A percentile compares a stretch with the other conserved stretches of the same genome.
These are phyloP conservation scores for Dactylonectria estremocensis DNA, from an alignment of 2,329 filamentous ascomycete species.

Conservation along the genomic window DNA sequence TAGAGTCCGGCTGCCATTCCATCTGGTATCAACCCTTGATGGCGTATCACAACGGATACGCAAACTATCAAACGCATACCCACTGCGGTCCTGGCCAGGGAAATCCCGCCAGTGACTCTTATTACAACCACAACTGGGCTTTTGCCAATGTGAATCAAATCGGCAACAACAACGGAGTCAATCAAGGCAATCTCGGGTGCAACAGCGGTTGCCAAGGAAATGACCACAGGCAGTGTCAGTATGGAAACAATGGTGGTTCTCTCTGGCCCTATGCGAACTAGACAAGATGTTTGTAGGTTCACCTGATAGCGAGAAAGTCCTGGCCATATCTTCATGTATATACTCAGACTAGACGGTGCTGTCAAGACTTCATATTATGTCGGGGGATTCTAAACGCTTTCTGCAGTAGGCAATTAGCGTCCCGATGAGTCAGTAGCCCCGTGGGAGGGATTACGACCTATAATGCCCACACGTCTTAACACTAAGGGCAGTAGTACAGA, in stretches of 20 bases:
- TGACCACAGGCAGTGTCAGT: conserved; percentile 12
- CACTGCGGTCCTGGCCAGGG: conserved; percentile 11
- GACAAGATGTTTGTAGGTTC: background rate
- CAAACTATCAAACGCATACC: conserved; percentile 16
- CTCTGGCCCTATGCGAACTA: conserved; percentile 14
- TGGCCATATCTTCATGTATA: background rate
- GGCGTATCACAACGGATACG: conserved; percentile 16
- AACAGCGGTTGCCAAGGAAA: conserved; percentile 17
- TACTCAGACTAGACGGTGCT: background rate
- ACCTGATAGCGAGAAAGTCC: background rate
- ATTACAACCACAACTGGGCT: conserved; percentile 15
- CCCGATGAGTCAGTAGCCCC: background rate
- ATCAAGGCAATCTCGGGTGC: conserved; percentile 12
- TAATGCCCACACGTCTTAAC: background rate
- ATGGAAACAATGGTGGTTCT: conserved; percentile 19
- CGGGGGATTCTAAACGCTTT: background rate
- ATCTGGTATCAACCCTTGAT: conserved; percentile 18
- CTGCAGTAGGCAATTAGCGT: background rate
- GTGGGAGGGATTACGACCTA: background rate
- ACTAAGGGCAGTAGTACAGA: background rate
- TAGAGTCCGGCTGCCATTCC: conserved; percentile 10
- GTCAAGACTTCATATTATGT: background rate
- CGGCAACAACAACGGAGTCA: conserved; percentile 11
- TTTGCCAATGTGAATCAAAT: conserved; percentile 19
- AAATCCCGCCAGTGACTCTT: conserved; percentile 10